Evolutionary conservation across 345 rosid species (phyloP).

Genomic region (Lumnitzera racemosa): DNA sequence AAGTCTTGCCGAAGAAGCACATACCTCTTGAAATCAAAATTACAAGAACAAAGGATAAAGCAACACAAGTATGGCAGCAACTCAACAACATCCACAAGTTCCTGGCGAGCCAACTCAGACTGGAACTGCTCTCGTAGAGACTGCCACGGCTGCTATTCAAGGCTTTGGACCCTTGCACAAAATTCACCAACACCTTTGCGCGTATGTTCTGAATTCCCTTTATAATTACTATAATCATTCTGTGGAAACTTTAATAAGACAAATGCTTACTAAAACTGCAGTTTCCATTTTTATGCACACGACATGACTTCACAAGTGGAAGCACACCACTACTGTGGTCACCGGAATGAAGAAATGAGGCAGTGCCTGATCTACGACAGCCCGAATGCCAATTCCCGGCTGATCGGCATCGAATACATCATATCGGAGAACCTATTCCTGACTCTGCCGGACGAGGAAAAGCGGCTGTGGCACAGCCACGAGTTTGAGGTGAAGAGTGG

Average conservation of each 20-base stretch:
- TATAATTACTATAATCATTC: neutral
- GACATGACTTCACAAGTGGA: slow-evolving; percentile 84
- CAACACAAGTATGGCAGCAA: slow-evolving; percentile 14
- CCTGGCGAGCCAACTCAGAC: slow-evolving; percentile 54
- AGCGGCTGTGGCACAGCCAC: slow-evolving; percentile 70
- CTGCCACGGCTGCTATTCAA: slow-evolving; percentile 53
- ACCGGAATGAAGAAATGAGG: slow-evolving; percentile 74
- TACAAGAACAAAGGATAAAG: too few relatives aligned
- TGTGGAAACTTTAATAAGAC: neutral
- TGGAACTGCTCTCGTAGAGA: slow-evolving; percentile 48
- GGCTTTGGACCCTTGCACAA: slow-evolving; percentile 51
- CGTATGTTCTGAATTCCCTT: slow-evolving; percentile 24
- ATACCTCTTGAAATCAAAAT: too few relatives aligned
- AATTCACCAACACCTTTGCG: slow-evolving; percentile 88
- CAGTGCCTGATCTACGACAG: slow-evolving; percentile 73
- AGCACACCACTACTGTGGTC: slow-evolving; percentile 72
- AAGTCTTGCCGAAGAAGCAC: too few relatives aligned
- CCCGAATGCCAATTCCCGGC: slow-evolving; percentile 39
- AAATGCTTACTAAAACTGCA: slow-evolving; percentile 5
- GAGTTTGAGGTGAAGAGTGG: slow-evolving; percentile 87
- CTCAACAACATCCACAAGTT: slow-evolving; percentile 26
- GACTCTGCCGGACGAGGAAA: slow-evolving; percentile 62
- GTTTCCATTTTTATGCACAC: slow-evolving; percentile 61
- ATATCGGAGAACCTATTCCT: slow-evolving; percentile 60
- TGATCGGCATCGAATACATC: slow-evolving; percentile 71